Base-by-base conservation (phyloP, 129 eudicot genomes). In the Helianthus tuberosus region DNA sequence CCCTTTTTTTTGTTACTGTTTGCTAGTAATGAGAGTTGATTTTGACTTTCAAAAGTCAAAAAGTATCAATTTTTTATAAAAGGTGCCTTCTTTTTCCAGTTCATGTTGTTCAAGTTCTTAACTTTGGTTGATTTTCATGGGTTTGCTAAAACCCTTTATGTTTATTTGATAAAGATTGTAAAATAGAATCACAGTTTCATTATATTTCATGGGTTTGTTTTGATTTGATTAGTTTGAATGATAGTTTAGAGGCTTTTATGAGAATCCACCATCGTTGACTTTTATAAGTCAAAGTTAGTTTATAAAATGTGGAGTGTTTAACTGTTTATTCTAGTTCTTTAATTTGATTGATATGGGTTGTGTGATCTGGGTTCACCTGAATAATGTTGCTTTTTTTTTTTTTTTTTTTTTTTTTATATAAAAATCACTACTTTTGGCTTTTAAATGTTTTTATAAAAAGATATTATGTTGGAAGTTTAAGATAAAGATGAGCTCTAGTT, bases 11-110 rank as follows among this genome's bases (percentile, higher is more conserved):
- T 59, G 64, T 10, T 27, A 61, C 32, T 27, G 32, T 29, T 61
- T 27, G 46, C 32, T 61, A 13, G 20, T 16, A 15, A 47, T 48
- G 32, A 62, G 5, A 15, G 41, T 60, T 48, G 14, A 6, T 55
- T 27, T 76, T 76, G 80, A 76, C 68, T 54, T 75, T 75, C 54
- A 44, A 25, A 44, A 75, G 58, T 75, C 58, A 66, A 66, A 53
- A 13, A 41, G 4, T 16, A 3, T 47, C 61, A 16, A 8, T 46
- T 3, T 9, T 57, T 20, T 39, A 39, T 27, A 27, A 27, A 27
- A 27, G 32, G 2, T 27, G 32, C 32, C 32, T 27, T 27, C 29
- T 27, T 27, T 27, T 27, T 27, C 32, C 32, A 27, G 32, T 27
- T 27, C 32, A 27, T 27, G 32, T 27, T 27, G 32, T 27, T 27